Percentiles rank a stretch among this genome's conserved stretches.
Conservation (phyloP, 805 yeast genomes). For the Barnettozyma pratensis region DNA sequence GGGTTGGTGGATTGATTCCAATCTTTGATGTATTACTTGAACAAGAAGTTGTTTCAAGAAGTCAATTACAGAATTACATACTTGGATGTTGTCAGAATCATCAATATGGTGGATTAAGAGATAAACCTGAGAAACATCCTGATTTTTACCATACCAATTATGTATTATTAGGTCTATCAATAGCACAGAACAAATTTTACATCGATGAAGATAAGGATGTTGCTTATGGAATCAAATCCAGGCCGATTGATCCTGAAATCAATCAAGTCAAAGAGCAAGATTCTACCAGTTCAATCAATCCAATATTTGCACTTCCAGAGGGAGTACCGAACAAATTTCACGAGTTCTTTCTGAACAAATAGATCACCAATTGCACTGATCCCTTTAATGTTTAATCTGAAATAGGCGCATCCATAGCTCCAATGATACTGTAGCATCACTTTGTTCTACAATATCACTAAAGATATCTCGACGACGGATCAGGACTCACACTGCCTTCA, state of each 20-base stretch:
- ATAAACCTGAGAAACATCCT: constrained; percentile 76
- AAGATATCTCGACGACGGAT: too few relatives aligned
- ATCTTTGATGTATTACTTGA: constrained; percentile 51
- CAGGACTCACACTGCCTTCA: too few relatives aligned
- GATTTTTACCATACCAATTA: constrained; percentile 94
- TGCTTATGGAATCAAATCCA: constrained; percentile 3
- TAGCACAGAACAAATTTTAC: constrained; percentile 17
- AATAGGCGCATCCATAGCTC: too few relatives aligned
- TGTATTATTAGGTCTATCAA: constrained; percentile 63
- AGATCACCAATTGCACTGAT: too few relatives aligned
- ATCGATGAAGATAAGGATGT: background rate
- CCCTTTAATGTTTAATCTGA: too few relatives aligned
- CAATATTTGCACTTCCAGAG: constrained; percentile 54
- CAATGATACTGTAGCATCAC: too few relatives aligned
- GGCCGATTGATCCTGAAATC: constrained; percentile 5
- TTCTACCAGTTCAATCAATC: constrained; percentile 37
- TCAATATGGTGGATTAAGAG: constrained; percentile 69
- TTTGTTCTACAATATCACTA: too few relatives aligned
- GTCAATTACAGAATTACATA: constrained; percentile 59
- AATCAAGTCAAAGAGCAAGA: constrained; percentile 18
- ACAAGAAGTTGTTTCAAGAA: constrained; percentile 42
- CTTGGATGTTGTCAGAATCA: constrained; percentile 67
- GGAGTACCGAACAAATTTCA: constrained; percentile 33
- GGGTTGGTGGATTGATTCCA: constrained; percentile 83
- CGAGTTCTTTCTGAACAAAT: background rate